Base-by-base conservation (phyloP, 2,329 filamentous ascomycete species). In the Sporothrix phasma region DNA sequence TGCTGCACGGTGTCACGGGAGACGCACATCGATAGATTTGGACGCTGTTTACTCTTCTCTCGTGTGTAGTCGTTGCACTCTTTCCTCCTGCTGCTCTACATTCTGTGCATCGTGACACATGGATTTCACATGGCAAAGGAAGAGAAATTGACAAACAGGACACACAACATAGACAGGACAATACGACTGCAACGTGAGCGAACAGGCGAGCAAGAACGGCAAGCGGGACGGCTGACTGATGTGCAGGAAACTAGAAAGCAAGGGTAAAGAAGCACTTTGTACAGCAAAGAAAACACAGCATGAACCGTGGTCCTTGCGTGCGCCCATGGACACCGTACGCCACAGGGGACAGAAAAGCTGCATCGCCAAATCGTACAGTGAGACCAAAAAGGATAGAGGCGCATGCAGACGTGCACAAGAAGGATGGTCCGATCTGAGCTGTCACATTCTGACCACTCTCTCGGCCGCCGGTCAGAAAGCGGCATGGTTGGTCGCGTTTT, bases 41-140 rank as follows among this genome's bases (percentile, higher is more conserved):
- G 8, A 29, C 31, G 15, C 8, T 2, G 4, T 10, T 37, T 37
- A 10, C 13, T 37, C 8, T 62, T 51, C 43, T 29, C 1, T n/a
- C 19, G 3, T 58, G 19, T 58, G 29, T n/a, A 5, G 22, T n/a
- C n/a, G n/a, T n/a, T n/a, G n/a, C n/a, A n/a, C n/a, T n/a, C n/a
- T n/a, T n/a, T n/a, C n/a, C n/a, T n/a, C 15, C 13, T 39, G 31
- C 31, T 37, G 19, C 31, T 22, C n/a, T 11, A n/a, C 31, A 43
- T 41, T 51, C 22, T 53, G 60, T 62, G 46, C 17, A 53, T 53
- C 34, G 46, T 53, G 46, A 53, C 60, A 62, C 60, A 51, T 46
- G 37, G 19, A 62, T 62, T 61, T 62, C 58, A 61, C 58, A 61
- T 61, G 58, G 58, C 37, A 58, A 31, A 17, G 5, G 24, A 39